A percentile compares a stretch with the other conserved stretches of the same genome.
Conservation (phyloP, 164 flowering plant species). For the Macadamia integrifolia region DNA sequence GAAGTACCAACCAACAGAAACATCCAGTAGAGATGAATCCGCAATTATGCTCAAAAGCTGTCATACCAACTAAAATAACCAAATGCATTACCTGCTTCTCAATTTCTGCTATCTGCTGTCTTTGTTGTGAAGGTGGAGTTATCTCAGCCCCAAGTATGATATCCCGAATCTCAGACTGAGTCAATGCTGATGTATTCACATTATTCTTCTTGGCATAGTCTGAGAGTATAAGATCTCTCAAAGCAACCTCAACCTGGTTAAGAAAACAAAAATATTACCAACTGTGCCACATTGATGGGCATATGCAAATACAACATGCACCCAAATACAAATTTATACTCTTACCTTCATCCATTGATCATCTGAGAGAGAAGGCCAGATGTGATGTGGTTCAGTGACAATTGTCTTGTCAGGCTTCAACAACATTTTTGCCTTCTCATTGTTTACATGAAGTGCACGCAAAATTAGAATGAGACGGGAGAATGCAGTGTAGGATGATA, state of each 20-base stretch:
- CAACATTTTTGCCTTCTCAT: constrained; percentile 98
- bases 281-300: background rate
- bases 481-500: constrained; percentile 96
- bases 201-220: constrained; percentile 99
- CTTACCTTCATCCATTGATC: constrained; percentile 99
- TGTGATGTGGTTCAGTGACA: constrained; percentile 92
- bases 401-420: constrained; percentile 91
- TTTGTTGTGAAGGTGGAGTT: constrained; percentile 96
- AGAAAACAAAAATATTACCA: constrained; percentile 9
- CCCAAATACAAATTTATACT: background rate
- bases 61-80: background rate
- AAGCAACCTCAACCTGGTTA: constrained; percentile 85
- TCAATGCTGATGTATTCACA: constrained; percentile 94
- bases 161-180: constrained; percentile 98
- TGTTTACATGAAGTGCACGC: constrained; percentile 97
- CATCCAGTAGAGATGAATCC: too few species aligned
- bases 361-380: constrained; percentile 97
- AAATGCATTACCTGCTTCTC: constrained; percentile 76
- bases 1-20: background rate
- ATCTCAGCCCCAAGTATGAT: constrained; percentile 99
- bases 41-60: background rate
- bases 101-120: constrained; percentile 97
- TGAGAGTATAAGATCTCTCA: constrained; percentile 96
- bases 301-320: too few species aligned
- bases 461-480: constrained; percentile 90